These are phyloP conservation scores for Endocalyx cinctus DNA, from an alignment of 2,329 filamentous ascomycete genomes.

Conservation along the genomic window DNA sequence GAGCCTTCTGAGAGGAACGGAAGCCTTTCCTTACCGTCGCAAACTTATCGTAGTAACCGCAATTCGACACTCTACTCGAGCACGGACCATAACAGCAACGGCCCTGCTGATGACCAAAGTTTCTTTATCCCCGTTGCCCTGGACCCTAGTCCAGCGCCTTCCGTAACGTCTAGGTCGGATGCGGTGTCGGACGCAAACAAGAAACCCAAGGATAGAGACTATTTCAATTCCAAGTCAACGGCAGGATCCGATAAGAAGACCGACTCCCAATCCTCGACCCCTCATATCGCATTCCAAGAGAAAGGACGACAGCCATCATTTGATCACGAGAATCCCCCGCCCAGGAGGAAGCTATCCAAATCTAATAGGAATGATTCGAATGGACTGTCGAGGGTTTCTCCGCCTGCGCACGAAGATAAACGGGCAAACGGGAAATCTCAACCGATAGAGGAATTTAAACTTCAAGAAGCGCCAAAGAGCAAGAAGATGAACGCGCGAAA, in stretches of 20 bases:
- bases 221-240: constrained; percentile 48
- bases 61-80: constrained; percentile 63
- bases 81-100: constrained; percentile 36
- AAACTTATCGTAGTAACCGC: constrained; percentile 72
- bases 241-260: constrained; percentile 38
- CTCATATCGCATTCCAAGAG: constrained; percentile 91
- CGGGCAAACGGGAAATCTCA: constrained; percentile 31
- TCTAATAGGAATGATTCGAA: constrained; percentile 32
- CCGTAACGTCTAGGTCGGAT: constrained; percentile 50
- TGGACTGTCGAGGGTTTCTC: constrained; percentile 24
- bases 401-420: constrained; percentile 31
- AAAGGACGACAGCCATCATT: constrained; percentile 65
- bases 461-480: constrained; percentile 75
- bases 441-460: constrained; percentile 60
- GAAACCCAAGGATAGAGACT: constrained; percentile 51
- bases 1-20: constrained; percentile 44
- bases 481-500: constrained; percentile 42
- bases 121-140: constrained; percentile 74
- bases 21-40: constrained; percentile 66
- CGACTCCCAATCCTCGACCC: constrained; percentile 57
- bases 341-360: constrained; percentile 49
- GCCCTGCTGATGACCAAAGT: constrained; percentile 54
- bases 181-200: constrained; percentile 39
- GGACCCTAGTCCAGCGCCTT: constrained; percentile 60
- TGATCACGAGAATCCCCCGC: constrained; percentile 51